These are phyloP conservation scores for Boletellus emodensis DNA, from an alignment of 768 basidiomycete species.

Conservation along the genomic window DNA sequence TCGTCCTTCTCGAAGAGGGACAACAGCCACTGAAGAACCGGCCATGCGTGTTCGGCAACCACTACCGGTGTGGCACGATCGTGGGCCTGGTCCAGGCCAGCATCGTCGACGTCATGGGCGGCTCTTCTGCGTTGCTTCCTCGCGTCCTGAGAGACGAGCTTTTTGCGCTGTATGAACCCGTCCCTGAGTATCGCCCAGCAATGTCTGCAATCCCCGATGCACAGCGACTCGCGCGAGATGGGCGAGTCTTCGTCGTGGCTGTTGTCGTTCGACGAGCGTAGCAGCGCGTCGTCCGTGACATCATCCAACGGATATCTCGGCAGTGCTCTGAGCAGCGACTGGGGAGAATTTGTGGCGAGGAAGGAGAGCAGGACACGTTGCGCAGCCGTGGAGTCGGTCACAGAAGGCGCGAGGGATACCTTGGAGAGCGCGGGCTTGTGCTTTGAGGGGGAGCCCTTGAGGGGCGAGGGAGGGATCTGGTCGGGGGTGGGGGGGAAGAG, in stretches of 20 bases:
- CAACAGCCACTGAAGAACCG: slow-evolving; percentile 65
- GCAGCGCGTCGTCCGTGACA: slow-evolving; percentile 2
- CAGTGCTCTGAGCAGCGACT: slow-evolving; percentile 49
- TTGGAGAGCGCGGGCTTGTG: slow-evolving; percentile 37
- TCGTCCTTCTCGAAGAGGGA: slow-evolving; percentile 69
- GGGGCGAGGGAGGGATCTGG: slow-evolving; percentile 27
- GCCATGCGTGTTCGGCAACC: slow-evolving; percentile 66
- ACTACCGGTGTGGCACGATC: slow-evolving; percentile 21
- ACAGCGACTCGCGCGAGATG: slow-evolving; percentile 51
- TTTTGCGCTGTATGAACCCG: slow-evolving; percentile 45
- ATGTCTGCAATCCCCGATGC: slow-evolving; percentile 49
- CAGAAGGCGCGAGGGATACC: slow-evolving; percentile 41
- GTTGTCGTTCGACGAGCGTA: slow-evolving; percentile 11
- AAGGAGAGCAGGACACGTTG: slow-evolving; percentile 53
- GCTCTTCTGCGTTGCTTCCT: slow-evolving; percentile 33
- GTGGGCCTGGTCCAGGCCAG: slow-evolving; percentile 22
- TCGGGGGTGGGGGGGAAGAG: slow-evolving; percentile 46
- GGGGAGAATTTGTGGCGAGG: slow-evolving; percentile 52
- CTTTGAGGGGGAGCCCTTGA: slow-evolving; percentile 49
- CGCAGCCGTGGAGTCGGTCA: slow-evolving; percentile 46
- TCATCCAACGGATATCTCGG: slow-evolving; percentile 42
- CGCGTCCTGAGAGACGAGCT: slow-evolving; percentile 12
- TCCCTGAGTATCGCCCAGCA: slow-evolving; percentile 61
- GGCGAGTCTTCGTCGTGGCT: slow-evolving; percentile 50
- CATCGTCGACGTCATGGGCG: slow-evolving; percentile 24